A percentile compares a stretch with the other conserved stretches of the same genome.
These are phyloP conservation scores for Mycena sanguinolenta DNA, from an alignment of 768 basidiomycete genomes.

Conservation along the genomic window DNA sequence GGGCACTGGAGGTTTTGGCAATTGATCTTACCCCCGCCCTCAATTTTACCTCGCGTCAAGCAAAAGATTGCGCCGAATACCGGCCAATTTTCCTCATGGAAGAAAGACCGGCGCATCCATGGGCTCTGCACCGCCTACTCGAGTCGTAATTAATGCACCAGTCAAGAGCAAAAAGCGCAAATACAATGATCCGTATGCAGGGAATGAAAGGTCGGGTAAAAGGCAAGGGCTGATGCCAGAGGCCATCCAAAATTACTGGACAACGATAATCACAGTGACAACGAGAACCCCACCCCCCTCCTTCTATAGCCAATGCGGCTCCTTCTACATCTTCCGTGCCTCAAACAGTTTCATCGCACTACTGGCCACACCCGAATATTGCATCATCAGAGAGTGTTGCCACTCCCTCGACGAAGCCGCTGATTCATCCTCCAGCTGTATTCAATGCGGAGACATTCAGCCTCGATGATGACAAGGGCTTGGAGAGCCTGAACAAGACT, in stretches of 20 bases:
- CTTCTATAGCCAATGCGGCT: neutral
- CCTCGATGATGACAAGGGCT: no score
- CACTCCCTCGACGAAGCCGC: neutral
- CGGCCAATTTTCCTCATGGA: neutral
- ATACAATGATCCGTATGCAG: neutral
- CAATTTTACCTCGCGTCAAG: neutral
- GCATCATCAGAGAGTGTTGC: neutral
- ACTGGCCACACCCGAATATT: neutral
- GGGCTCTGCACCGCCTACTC: neutral
- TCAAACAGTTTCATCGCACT: neutral
- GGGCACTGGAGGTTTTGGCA: neutral
- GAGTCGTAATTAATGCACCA: neutral
- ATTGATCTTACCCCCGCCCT: neutral
- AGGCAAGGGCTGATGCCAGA: neutral
- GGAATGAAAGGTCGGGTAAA: slow-evolving; percentile 7
- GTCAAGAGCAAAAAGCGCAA: slow-evolving; percentile 5
- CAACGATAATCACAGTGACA: neutral
- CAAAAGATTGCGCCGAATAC: slow-evolving; percentile 1
- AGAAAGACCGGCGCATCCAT: no score
- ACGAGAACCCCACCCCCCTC: no score
- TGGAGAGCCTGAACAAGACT: neutral
- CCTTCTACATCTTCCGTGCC: neutral
- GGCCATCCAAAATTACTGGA: neutral
- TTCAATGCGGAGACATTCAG: slow-evolving; percentile 5
- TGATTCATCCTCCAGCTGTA: neutral